Evolutionary conservation across 2,329 filamentous ascomycete species (phyloP), one percentile per base, ranked within the genome.

Genomic region (Septoria linicola): DNA sequence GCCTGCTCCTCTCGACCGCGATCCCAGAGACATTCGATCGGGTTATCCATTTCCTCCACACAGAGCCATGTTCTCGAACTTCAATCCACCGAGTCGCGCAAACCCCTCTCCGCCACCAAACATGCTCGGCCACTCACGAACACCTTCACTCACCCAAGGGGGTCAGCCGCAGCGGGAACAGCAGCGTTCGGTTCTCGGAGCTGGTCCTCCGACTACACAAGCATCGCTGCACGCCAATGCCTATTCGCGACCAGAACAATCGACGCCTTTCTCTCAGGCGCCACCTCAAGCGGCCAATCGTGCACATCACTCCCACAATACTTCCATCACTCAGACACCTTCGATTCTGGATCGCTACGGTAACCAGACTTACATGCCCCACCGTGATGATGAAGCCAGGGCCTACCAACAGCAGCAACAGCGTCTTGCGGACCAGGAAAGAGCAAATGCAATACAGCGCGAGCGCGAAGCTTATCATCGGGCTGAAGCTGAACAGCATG

Each of bases 41-140:
- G 46, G 59, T 19, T 65, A 61, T 30, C 23, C 32, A 46, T 68
- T 62, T 39, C 51, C 61, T 11, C 47, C 51, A 8, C 67, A 69
- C 47, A 62, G 63, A 21, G 48, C 54, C 53, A 54, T 59, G 21
- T 53, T 69, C 21, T 62, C 60, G n/a, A 48, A 54, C 6, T 54
- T 69, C 11, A 65, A 63, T 34, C 60, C 59, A 27, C 59, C 62
- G 14, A 41, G 53, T 37, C 59, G 66, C 30, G 62, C 55, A 6
- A 67, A 67, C 39, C 66, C 67, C 7, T 68, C 68, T 8, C 67
- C 68, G 7, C 68, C 68, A n/a, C 68, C 68, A 2, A 60, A 61
- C 41, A 46, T 57, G 46, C 59, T 63, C 39, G 44, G 52, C 1
- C 67, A 70, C 44, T 69, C 67, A 8, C 59, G 65, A 16, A 70